phyloP scores from a whole-genome alignment of 1,284 basidiomycete species.

The Tilletia setariae region DNA sequence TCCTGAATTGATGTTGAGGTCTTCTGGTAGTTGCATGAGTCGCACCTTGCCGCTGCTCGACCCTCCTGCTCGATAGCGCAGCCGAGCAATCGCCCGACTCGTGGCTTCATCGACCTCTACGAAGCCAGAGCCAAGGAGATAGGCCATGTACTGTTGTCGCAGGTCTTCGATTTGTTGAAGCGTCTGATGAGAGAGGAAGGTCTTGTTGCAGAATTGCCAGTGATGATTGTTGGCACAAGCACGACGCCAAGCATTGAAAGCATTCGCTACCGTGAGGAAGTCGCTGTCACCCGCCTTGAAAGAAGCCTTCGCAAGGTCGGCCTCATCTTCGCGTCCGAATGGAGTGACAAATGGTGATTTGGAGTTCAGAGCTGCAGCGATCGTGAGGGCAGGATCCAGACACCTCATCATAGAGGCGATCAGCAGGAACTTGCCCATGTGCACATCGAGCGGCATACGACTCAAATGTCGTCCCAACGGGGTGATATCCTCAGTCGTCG shows the following conservation, averaged over 20 bases:
- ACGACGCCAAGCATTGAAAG: conserved; percentile 80
- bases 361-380: conserved; percentile 82
- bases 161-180: conserved; percentile 95
- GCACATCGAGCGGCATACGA: conserved; percentile 91
- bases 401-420: conserved; percentile 82
- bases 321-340: conserved; percentile 81
- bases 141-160: conserved; percentile 79
- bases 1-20: conserved; percentile 69
- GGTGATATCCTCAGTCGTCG: conserved; percentile 83
- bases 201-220: conserved; percentile 69
- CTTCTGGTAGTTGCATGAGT: conserved; percentile 69
- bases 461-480: conserved; percentile 86
- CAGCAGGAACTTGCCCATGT: conserved; percentile 90
- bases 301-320: conserved; percentile 74
- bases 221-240: conserved; percentile 65
- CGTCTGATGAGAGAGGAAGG: conserved; percentile 84
- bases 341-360: conserved; percentile 86
- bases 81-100: conserved; percentile 69
- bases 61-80: conserved; percentile 32
- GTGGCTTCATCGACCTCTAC: conserved; percentile 69
- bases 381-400: conserved; percentile 89
- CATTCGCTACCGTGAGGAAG: conserved; percentile 88
- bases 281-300: conserved; percentile 91
- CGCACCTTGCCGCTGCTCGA: conserved; percentile 62
- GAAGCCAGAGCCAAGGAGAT: conserved; percentile 80